A percentile compares a stretch with the other conserved stretches of the same genome.
Evolutionary conservation across 805 yeast species (phyloP).

Genomic region (Saccharomycopsis sp.): DNA sequence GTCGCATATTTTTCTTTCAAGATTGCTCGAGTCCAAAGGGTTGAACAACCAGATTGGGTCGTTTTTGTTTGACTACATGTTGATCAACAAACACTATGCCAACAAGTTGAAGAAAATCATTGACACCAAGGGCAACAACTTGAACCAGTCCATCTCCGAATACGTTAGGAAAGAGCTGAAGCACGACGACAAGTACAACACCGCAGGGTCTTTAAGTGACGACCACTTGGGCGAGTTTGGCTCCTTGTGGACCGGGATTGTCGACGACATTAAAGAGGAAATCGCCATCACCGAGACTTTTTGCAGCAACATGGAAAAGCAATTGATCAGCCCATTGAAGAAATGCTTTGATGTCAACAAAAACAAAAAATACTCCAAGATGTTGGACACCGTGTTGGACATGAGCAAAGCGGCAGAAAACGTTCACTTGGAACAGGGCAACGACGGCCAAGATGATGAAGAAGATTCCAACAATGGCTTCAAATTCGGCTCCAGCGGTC

Average conservation of each 20-base stretch:
- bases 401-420: constrained; percentile 10
- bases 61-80: constrained; percentile 39
- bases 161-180: constrained; percentile 19
- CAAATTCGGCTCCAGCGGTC: constrained; percentile 8
- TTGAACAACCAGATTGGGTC: constrained; percentile 38
- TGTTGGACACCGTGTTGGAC: constrained; percentile 15
- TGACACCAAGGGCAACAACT: constrained; percentile 18
- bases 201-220: constrained; percentile 4
- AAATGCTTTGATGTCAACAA: constrained; percentile 20
- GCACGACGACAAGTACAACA: constrained; percentile 13
- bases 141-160: constrained; percentile 18
- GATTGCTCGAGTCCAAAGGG: constrained; percentile 28
- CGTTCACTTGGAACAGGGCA: constrained; percentile 5
- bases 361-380: constrained; percentile 19
- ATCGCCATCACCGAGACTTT: constrained; percentile 16
- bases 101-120: constrained; percentile 17
- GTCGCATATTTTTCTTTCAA: constrained; percentile 14
- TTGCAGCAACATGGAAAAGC: constrained; percentile 20
- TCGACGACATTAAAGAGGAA: constrained; percentile 19
- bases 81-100: constrained; percentile 25
- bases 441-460: background rate
- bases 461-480: background rate
- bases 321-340: constrained; percentile 19
- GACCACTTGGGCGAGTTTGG: constrained; percentile 20
- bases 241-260: constrained; percentile 15